Evolutionary conservation across 208 protist genomes (phyloP), one percentile per base, ranked within the genome.

Genomic region (Leishmania turanica): DNA sequence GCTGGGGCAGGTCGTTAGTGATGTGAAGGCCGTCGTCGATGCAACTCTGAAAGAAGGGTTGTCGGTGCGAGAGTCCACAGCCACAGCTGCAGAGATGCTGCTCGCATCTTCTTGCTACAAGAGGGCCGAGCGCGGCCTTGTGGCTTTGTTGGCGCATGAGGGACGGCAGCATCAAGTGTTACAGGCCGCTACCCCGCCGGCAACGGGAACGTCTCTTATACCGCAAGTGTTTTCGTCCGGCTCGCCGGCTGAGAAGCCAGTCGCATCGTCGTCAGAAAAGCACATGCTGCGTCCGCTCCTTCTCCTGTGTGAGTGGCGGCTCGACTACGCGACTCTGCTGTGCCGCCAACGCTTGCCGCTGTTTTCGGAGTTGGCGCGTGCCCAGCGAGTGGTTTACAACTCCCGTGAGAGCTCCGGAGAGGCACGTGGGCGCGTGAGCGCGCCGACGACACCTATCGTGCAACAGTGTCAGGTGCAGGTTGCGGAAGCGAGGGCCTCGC

Each of bases 291-390:
- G 27, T 5, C 76, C 76, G 17, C 42, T 71, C 11, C 62, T 47
- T 17, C 31, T 58, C 76, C 24, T 40, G n/a, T 47, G 34, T 31
- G 76, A n/a, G 31, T 40, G 27, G 31, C 76, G 24, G 27, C 60
- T 79, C 13, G 15, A 40, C 27, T 71, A 71, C 65, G 11, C 62
- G 31, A 37, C 58, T 8, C 64, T 68, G 11, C 17, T 79, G 37
- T 45, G 24, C 4, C 17, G 45, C 17, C 42, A 70, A 40, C 76
- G 62, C n/a, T 24, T 71, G 45, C 62, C 76, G 2, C 56, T 79
- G 2, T 72, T 79, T 54, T 70, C 76, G 2, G 42, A 47, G 62
- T 15, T 79, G 65, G 76, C 76, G 64, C n/a, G 62, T 72, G 76
- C 65, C 2, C 21, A 72, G 58, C 76, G 42, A 31, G 15, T 72